A percentile compares a stretch with the other conserved stretches of the same genome.
Evolutionary conservation across 345 rosid species (phyloP).

Genomic region (Brassica rapa): DNA sequence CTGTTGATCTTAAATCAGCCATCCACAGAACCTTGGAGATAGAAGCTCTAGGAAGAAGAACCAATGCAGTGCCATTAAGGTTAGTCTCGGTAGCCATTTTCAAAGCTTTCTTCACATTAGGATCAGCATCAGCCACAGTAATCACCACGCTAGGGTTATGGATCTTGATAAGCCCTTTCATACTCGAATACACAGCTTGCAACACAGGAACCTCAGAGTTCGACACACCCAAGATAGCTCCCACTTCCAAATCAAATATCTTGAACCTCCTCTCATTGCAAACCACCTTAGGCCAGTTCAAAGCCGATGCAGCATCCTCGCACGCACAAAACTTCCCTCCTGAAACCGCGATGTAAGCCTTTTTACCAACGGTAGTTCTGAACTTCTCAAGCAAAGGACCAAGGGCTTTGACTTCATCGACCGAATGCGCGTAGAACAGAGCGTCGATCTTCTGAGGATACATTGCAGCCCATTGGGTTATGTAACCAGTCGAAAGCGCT

Average conservation of each 20-base stretch:
- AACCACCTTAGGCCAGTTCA: slow-evolving; percentile 75
- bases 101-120: slow-evolving; percentile 83
- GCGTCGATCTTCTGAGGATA: slow-evolving; percentile 92
- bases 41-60: slow-evolving; percentile 73
- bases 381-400: slow-evolving; percentile 85
- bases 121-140: slow-evolving; percentile 69
- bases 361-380: slow-evolving; percentile 78
- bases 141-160: slow-evolving; percentile 94
- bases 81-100: slow-evolving; percentile 75
- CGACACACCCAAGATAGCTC: slow-evolving; percentile 60
- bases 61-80: slow-evolving; percentile 53
- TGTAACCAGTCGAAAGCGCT: slow-evolving; percentile 78
- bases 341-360: slow-evolving; percentile 81
- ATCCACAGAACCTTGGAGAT: slow-evolving; percentile 90
- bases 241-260: slow-evolving; percentile 80
- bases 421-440: slow-evolving; percentile 82
- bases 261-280: slow-evolving; percentile 86
- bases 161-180: slow-evolving; percentile 87
- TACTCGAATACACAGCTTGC: slow-evolving; percentile 81
- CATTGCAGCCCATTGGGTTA: slow-evolving; percentile 98
- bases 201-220: slow-evolving; percentile 90
- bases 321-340: slow-evolving; percentile 88
- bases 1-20: slow-evolving; percentile 94
- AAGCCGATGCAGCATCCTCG: slow-evolving; percentile 70
- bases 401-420: slow-evolving; percentile 70